Evolutionary conservation across 768 basidiomycete genomes (phyloP), one percentile per base, ranked within the genome.

Genomic region (Multifurca ochricompacta): DNA sequence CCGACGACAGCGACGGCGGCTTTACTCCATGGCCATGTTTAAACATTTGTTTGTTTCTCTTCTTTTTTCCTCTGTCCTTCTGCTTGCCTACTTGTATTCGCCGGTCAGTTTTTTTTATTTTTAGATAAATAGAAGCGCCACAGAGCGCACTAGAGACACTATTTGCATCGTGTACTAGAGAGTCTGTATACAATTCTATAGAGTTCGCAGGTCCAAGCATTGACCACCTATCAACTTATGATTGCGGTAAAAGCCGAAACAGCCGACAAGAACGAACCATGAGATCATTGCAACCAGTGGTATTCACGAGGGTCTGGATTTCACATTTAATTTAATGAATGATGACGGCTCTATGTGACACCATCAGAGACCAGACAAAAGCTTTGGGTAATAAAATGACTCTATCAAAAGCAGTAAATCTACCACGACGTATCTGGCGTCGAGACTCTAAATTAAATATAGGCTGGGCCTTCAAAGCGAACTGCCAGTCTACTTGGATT

Each of bases 401-500:
- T n/a, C n/a, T n/a, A n/a, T n/a, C n/a, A n/a, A n/a, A n/a, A n/a
- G n/a, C n/a, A n/a, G n/a, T n/a, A n/a, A n/a, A n/a, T n/a, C n/a
- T n/a, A n/a, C n/a, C n/a, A n/a, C n/a, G n/a, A n/a, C n/a, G n/a
- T n/a, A n/a, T n/a, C 4, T 41, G 23, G 27, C 37, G n/a, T 35
- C 31, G 40, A 28, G 30, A 28, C 18, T 35, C 37, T 27, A 41
- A 13, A 45, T n/a, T 2, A n/a, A 30, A 53, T 40, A 41, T 14
- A 11, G 18, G 41, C 10, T n/a, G 9, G 8, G 6, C 18, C 13
- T 16, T 14, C 14, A 21, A 6, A 11, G n/a, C 19, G 18, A 14
- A 7, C n/a, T 11, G 19, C 19, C 32, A n/a, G 34, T 16, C 32
- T 48, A 57, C n/a, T 52, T 57, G 11, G 44, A 42, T 56, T 63